phyloP scores from a whole-genome alignment of 2,329 filamentous ascomycete species.

The Emericellopsis atlantica region DNA sequence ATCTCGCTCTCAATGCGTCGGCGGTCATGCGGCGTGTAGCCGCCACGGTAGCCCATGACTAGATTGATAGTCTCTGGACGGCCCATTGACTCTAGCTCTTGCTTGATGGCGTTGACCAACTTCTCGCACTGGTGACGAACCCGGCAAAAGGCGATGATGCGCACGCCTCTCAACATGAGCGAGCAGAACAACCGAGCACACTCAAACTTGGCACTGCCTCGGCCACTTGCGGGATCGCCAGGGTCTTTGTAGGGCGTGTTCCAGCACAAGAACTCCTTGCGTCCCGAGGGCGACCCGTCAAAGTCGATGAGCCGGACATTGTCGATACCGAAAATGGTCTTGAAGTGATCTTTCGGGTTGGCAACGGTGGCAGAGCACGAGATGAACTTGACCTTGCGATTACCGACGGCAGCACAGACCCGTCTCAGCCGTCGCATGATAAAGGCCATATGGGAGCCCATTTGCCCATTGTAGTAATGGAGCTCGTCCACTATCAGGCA shows the following conservation, averaged over 20 bases:
- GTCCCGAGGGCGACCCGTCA: slow-evolving; percentile 78
- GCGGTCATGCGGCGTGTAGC: slow-evolving; percentile 85
- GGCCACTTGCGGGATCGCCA: slow-evolving; percentile 71
- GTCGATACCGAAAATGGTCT: slow-evolving; percentile 81
- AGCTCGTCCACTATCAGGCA: slow-evolving; percentile 58
- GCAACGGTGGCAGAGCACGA: slow-evolving; percentile 95
- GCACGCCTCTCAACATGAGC: slow-evolving; percentile 73
- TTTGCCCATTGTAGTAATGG: slow-evolving; percentile 91
- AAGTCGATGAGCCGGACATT: slow-evolving; percentile 74
- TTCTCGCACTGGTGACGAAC: slow-evolving; percentile 82
- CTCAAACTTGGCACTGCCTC: slow-evolving; percentile 72
- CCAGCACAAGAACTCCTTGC: slow-evolving; percentile 96
- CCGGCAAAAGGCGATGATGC: slow-evolving; percentile 86
- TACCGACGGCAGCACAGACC: slow-evolving; percentile 83
- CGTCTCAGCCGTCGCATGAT: slow-evolving; percentile 84
- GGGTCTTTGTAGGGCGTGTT: slow-evolving; percentile 93
- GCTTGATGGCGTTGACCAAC: slow-evolving; percentile 66
- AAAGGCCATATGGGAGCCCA: slow-evolving; percentile 87
- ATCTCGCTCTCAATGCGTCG: slow-evolving; percentile 85
- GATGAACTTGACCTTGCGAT: slow-evolving; percentile 74
- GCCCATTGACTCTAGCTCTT: slow-evolving; percentile 61
- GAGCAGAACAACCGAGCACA: slow-evolving; percentile 87
- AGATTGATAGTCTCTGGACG: slow-evolving; percentile 61
- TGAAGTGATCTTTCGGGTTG: slow-evolving; percentile 85
- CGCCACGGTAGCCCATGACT: slow-evolving; percentile 92